Evolutionary conservation across 176 grass and related monocot genomes (phyloP).

Genomic region (Bothriochloa decipiens): DNA sequence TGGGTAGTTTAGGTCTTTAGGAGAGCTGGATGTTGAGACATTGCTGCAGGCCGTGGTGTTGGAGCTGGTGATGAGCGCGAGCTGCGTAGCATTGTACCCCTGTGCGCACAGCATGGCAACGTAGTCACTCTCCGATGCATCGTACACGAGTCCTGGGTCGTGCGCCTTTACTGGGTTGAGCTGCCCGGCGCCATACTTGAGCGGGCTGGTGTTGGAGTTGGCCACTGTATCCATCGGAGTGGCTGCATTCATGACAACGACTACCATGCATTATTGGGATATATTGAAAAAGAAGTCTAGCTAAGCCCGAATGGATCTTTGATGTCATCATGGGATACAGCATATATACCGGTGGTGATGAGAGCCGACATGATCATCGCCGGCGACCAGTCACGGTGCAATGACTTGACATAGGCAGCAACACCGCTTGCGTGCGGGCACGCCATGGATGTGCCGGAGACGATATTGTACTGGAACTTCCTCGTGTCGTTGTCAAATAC

Average conservation of each 20-base stretch:
- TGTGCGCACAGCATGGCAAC: conserved; percentile 40
- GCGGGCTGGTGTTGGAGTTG: conserved; percentile 31
- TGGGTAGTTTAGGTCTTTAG: conserved; percentile 49
- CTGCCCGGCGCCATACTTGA: conserved; percentile 53
- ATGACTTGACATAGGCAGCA: conserved; percentile 42
- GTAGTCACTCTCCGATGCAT: conserved; percentile 17
- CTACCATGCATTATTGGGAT: not conserved
- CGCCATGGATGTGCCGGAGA: conserved; percentile 34
- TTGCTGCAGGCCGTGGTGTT: not conserved
- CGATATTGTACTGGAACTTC: conserved; percentile 37
- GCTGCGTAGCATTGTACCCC: conserved; percentile 39
- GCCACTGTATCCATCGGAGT: conserved; percentile 38
- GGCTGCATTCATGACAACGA: conserved; percentile 16
- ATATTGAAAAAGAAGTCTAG: too few relatives aligned
- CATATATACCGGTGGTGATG: conserved; percentile 49
- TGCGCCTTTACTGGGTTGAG: conserved; percentile 37
- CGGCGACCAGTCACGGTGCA: conserved; percentile 64
- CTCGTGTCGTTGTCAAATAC: not conserved
- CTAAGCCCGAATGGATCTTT: not conserved
- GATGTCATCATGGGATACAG: not conserved
- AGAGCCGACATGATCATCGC: conserved; percentile 61
- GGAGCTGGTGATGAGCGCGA: conserved; percentile 35
- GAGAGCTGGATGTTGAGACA: not conserved
- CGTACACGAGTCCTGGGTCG: conserved; percentile 52
- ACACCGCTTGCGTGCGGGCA: not conserved